Conservation (phyloP, 169 alveolate species). For the Plasmodium malariae region DNA sequence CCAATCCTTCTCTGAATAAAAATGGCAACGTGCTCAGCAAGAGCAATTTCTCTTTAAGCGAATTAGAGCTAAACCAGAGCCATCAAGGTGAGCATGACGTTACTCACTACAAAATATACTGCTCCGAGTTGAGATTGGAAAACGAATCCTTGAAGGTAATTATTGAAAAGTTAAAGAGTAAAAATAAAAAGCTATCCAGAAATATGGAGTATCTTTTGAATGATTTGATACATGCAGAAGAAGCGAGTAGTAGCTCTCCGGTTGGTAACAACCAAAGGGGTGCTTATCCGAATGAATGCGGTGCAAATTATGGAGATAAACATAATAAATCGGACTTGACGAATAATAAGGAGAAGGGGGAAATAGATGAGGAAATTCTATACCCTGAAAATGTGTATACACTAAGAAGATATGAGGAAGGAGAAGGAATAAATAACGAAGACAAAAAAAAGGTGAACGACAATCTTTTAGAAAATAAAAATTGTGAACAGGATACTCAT, state of each 20-base stretch:
- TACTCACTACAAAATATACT: slow-evolving; percentile 30
- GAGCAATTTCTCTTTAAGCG: slow-evolving; percentile 48
- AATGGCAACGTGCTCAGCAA: neutral
- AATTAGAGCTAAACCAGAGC: slow-evolving; percentile 33
- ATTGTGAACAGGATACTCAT: too few species aligned
- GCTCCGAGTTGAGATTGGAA: slow-evolving; percentile 46
- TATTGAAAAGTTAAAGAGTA: slow-evolving; percentile 14
- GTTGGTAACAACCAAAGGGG: neutral
- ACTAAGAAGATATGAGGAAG: too few species aligned
- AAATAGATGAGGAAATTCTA: too few species aligned
- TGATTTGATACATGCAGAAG: slow-evolving; percentile 29
- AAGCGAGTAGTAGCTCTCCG: neutral
- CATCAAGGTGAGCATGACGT: slow-evolving; percentile 31
- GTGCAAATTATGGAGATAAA: too few species aligned
- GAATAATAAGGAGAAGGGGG: too few species aligned
- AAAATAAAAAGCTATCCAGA: slow-evolving; percentile 33
- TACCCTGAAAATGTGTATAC: too few species aligned
- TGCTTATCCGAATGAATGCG: neutral
- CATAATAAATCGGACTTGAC: too few species aligned
- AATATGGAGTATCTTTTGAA: slow-evolving; percentile 41
- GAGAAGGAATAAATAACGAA: neutral
- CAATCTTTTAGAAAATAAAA: neutral
- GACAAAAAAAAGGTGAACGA: neutral
- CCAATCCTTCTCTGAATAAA: neutral
- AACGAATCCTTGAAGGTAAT: slow-evolving; percentile 28